A percentile compares a stretch with the other conserved stretches of the same genome.
Evolutionary conservation across 768 basidiomycete genomes (phyloP).

Genomic region (Tephrocybe sp.): DNA sequence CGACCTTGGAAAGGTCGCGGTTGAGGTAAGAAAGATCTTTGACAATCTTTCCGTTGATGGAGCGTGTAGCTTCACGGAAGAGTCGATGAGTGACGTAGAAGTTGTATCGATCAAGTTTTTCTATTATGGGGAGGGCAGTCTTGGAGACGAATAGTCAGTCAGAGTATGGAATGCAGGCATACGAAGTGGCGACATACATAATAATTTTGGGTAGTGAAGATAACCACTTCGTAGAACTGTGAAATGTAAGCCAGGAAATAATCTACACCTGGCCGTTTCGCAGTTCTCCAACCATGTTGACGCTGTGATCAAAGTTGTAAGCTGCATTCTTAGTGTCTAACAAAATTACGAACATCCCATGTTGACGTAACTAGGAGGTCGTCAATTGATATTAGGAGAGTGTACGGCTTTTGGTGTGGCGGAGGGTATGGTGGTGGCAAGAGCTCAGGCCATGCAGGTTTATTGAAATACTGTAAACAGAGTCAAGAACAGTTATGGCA

Average conservation of each 20-base stretch:
- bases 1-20: slow-evolving; percentile 87
- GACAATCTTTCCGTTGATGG: slow-evolving; percentile 77
- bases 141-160: slow-evolving; percentile 27
- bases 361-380: slow-evolving; percentile 88
- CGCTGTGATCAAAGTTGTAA: slow-evolving; percentile 47
- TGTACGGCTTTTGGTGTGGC: slow-evolving; percentile 88
- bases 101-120: slow-evolving; percentile 92
- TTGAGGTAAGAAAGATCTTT: slow-evolving; percentile 98
- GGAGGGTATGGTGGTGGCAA: slow-evolving; percentile 84
- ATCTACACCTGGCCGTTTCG: slow-evolving; percentile 96
- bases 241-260: slow-evolving; percentile 98
- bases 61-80: slow-evolving; percentile 91
- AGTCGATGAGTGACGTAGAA: slow-evolving; percentile 88
- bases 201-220: slow-evolving; percentile 88
- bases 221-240: slow-evolving; percentile 96
- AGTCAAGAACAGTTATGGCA: neutral
- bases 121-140: slow-evolving; percentile 86
- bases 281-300: slow-evolving; percentile 94
- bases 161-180: neutral
- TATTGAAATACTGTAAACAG: slow-evolving; percentile 73
- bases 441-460: slow-evolving; percentile 91
- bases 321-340: neutral
- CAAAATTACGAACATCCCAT: slow-evolving; percentile 81
- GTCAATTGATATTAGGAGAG: slow-evolving; percentile 87
- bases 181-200: slow-evolving; percentile 62